phyloP scores from a whole-genome alignment of 257 asterid species.

The Solanum medicagineum region DNA sequence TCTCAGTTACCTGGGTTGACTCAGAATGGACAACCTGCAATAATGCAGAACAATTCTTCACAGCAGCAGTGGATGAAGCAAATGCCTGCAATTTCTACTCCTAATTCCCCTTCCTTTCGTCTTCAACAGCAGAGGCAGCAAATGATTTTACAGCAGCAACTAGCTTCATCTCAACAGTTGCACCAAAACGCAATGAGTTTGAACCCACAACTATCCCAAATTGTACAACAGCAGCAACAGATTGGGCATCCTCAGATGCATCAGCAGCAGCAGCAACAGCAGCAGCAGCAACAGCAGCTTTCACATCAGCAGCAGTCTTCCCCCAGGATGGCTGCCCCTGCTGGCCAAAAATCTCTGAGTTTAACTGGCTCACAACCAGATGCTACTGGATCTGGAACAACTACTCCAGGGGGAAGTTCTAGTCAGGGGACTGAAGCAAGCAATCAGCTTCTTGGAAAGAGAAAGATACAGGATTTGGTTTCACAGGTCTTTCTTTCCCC shows the following conservation, averaged over 20 bases:
- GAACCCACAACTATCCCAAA: conserved; percentile 61
- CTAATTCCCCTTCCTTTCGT: conserved; percentile 57
- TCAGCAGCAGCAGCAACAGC: conserved; percentile 29
- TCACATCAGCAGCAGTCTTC: conserved; percentile 55
- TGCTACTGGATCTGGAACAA: conserved; percentile 79
- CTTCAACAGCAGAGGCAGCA: conserved; percentile 51
- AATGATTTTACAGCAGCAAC: conserved; percentile 50
- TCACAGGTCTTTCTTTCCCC: conserved; percentile 51
- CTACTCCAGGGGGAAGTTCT: conserved; percentile 89
- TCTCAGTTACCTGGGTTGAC: conserved; percentile 55
- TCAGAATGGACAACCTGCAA: conserved; percentile 73
- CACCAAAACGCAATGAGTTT: conserved; percentile 52
- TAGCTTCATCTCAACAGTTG: conserved; percentile 44
- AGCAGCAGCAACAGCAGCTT: conserved; percentile 25
- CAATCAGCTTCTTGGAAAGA: conserved; percentile 84
- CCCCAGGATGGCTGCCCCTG: conserved; percentile 48
- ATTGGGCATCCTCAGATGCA: conserved; percentile 47
- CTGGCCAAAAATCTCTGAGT: conserved; percentile 71
- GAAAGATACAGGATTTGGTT: conserved; percentile 79
- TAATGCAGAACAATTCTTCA: conserved; percentile 51
- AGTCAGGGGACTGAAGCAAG: conserved; percentile 91
- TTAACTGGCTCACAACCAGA: conserved; percentile 92
- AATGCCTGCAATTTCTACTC: conserved; percentile 55
- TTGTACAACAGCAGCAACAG: conserved; percentile 68
- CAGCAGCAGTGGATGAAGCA: conserved; percentile 93